Evolutionary conservation across 495 filamentous ascomycete genomes (phyloP).

Genomic region (Lasiosphaeris hirsuta): DNA sequence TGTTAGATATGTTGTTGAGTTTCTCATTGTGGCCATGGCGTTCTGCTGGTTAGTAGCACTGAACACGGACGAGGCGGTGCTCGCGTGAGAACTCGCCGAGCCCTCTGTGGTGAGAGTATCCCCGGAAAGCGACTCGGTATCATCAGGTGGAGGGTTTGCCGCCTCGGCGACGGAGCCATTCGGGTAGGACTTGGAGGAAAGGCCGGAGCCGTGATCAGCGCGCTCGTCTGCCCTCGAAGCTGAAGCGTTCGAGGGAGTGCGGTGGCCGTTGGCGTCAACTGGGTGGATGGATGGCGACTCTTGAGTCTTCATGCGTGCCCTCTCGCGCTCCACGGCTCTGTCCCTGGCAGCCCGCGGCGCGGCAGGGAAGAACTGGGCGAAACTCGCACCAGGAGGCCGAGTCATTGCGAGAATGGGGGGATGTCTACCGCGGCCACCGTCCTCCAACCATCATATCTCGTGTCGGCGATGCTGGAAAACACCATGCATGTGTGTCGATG

Average conservation of each 20-base stretch:
- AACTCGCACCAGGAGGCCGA: slow-evolving; percentile 72
- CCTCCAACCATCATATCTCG: slow-evolving; percentile 55
- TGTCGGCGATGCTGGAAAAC: slow-evolving; percentile 31
- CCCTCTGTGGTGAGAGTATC: slow-evolving; percentile 63
- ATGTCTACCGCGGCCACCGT: slow-evolving; percentile 46
- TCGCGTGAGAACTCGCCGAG: slow-evolving; percentile 63
- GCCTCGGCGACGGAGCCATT: slow-evolving; percentile 38
- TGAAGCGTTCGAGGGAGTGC: slow-evolving; percentile 15
- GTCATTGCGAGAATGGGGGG: slow-evolving; percentile 59
- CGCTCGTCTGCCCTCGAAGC: slow-evolving; percentile 16
- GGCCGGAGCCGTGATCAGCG: slow-evolving; percentile 12
- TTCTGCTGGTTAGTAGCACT: slow-evolving; percentile 49
- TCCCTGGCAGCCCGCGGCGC: slow-evolving; percentile 63
- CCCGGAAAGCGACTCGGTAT: slow-evolving; percentile 54
- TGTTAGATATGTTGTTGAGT: slow-evolving; percentile 57
- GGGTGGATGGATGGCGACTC: slow-evolving; percentile 28
- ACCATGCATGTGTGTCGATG: slow-evolving; percentile 41
- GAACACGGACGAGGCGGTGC: slow-evolving; percentile 63
- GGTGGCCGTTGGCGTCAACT: slow-evolving; percentile 23
- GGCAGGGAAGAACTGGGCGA: slow-evolving; percentile 87
- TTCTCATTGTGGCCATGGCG: slow-evolving; percentile 47
- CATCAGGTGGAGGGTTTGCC: slow-evolving; percentile 46
- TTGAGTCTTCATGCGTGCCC: slow-evolving; percentile 32
- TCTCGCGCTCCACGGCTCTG: slow-evolving; percentile 54
- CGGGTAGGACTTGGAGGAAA: slow-evolving; percentile 20